These are phyloP conservation scores for Boechera divaricarpa DNA, from an alignment of 345 rosid genomes.

Conservation along the genomic window DNA sequence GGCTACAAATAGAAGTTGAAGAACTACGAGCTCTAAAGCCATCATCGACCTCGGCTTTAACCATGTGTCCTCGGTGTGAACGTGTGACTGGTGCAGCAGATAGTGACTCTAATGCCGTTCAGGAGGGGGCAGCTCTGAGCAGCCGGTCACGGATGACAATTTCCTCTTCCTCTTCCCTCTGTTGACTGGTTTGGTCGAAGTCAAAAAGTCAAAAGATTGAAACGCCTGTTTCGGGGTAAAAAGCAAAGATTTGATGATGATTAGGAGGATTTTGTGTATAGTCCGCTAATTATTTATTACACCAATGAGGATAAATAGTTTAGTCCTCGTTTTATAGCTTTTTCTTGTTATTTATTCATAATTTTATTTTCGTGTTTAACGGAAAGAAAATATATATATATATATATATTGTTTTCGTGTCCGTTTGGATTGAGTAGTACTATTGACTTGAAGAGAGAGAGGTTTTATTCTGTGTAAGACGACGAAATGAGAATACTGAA, in stretches of 20 bases:
- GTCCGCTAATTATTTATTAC: conserved; percentile 33
- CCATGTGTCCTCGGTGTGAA: conserved; percentile 50
- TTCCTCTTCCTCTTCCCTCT: conserved; percentile 40
- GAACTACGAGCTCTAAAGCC: conserved; percentile 58
- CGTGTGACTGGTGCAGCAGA: conserved; percentile 34
- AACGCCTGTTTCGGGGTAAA: conserved; percentile 36
- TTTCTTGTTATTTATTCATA: conserved; percentile 13
- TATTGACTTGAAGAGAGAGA: not conserved
- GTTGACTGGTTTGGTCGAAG: conserved; percentile 33
- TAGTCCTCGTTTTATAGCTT: conserved; percentile 15
- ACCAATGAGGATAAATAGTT: conserved; percentile 3
- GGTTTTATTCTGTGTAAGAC: not conserved
- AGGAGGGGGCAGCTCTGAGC: conserved; percentile 32
- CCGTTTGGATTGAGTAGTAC: not conserved
- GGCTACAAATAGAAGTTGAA: conserved; percentile 61
- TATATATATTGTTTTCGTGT: not conserved
- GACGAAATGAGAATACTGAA: conserved; percentile 5
- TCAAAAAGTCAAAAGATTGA: conserved; percentile 43
- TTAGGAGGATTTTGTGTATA: conserved; percentile 45
- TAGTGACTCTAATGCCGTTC: conserved; percentile 35
- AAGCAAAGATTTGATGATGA: conserved; percentile 46
- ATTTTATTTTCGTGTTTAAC: not conserved
- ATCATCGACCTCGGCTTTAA: conserved; percentile 26
- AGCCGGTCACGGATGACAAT: conserved; percentile 37
- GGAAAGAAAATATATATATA: not conserved